phyloP scores from a whole-genome alignment of 345 rosid species.

The Eucalyptus fibrosa region DNA sequence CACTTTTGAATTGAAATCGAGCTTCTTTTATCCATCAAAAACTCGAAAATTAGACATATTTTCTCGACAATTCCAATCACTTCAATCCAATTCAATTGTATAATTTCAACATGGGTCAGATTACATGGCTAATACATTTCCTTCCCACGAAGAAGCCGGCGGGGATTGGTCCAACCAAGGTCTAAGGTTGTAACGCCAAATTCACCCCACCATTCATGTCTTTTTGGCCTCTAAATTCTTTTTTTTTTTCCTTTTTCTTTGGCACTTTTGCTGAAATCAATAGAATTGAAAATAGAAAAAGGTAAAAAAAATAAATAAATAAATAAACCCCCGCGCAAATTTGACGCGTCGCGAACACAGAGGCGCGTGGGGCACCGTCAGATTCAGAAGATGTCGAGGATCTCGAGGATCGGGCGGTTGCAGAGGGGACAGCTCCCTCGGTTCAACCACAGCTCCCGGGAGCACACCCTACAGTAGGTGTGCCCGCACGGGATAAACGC shows the following conservation, averaged over 20 bases:
- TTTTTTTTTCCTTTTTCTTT: background rate
- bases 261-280: background rate
- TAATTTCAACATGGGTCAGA: background rate
- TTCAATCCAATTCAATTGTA: background rate
- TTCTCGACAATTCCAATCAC: background rate
- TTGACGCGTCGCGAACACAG: background rate
- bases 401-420: constrained; percentile 15
- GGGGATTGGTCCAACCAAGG: background rate
- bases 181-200: background rate
- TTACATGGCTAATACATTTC: background rate
- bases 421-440: constrained; percentile 21
- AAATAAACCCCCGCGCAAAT: background rate
- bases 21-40: background rate
- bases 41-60: background rate
- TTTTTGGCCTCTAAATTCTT: background rate
- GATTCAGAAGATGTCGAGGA: constrained; percentile 17
- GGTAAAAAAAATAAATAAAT: background rate
- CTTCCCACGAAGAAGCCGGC: background rate
- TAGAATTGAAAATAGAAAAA: background rate
- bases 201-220: background rate
- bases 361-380: background rate
- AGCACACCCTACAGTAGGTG: constrained; percentile 18
- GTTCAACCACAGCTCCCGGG: constrained; percentile 20
- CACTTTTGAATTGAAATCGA: fast-evolving
- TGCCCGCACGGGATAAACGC: constrained; percentile 27